A percentile compares a stretch with the other conserved stretches of the same genome.
These are phyloP conservation scores for Pharus latifolius DNA, from an alignment of 176 grass and related monocot species.

Conservation along the genomic window DNA sequence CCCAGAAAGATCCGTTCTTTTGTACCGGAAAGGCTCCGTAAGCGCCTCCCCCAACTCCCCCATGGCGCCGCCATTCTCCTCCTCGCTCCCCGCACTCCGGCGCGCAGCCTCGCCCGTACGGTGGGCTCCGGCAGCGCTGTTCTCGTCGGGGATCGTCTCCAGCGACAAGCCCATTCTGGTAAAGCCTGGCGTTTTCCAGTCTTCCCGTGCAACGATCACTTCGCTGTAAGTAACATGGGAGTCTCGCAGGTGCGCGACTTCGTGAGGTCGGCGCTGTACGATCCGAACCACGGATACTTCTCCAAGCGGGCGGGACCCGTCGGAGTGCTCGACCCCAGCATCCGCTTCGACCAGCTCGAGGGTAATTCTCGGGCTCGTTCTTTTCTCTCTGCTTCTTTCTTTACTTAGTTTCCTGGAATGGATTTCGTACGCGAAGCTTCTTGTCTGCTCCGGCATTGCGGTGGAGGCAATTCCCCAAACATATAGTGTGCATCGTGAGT, in stretches of 20 bases:
- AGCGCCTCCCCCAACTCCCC: background rate
- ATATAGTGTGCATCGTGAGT: background rate
- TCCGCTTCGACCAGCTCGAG: constrained; percentile 73
- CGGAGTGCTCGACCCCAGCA: constrained; percentile 65
- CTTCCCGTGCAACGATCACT: background rate
- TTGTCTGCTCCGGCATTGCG: background rate
- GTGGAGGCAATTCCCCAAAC: constrained; percentile 25
- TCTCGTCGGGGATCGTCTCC: constrained; percentile 45
- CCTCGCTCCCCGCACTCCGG: constrained; percentile 9
- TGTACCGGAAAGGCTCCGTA: background rate
- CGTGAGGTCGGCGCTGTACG: constrained; percentile 72
- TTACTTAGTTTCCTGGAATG: background rate
- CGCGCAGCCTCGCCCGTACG: background rate
- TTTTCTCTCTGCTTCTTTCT: background rate
- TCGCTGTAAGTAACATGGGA: background rate
- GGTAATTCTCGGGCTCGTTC: constrained; percentile 26
- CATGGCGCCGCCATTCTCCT: constrained; percentile 28
- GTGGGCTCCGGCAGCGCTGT: constrained; percentile 6
- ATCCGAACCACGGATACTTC: constrained; percentile 84
- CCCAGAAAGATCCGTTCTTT: no score
- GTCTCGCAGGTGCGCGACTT: constrained; percentile 75
- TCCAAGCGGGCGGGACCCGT: constrained; percentile 69
- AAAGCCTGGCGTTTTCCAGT: background rate
- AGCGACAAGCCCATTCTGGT: constrained; percentile 69
- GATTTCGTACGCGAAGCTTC: background rate